Percentiles rank a stretch among this genome's conserved stretches.
Conservation (phyloP, 2,329 filamentous ascomycete species). For the Cercospora zeina region DNA sequence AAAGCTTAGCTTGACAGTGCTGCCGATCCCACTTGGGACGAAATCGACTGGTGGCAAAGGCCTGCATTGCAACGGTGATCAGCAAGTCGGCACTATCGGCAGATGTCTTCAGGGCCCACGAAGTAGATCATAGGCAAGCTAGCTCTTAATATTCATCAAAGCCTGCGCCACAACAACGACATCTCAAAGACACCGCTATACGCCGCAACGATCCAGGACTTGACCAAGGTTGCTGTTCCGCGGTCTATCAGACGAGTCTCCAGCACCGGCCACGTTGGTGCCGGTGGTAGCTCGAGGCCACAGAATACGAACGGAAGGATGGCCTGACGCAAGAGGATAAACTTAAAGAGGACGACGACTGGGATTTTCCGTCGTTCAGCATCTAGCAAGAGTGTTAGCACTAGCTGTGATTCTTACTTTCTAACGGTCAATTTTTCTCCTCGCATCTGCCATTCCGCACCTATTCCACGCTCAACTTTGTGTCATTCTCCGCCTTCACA, state of each 20-base stretch:
- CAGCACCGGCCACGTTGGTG: background rate
- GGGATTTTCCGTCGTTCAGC: background rate
- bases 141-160: background rate
- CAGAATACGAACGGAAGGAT: background rate
- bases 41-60: background rate
- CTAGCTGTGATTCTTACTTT: too few relatives aligned
- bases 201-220: background rate
- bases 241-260: background rate
- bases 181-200: background rate
- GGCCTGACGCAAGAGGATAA: background rate
- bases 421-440: background rate
- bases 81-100: background rate
- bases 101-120: background rate
- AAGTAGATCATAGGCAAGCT: background rate
- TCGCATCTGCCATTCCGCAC: background rate
- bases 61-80: background rate
- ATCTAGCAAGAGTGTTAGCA: background rate
- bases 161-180: background rate
- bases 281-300: background rate
- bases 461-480: constrained; percentile 21
- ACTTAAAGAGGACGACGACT: background rate
- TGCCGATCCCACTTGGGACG: background rate
- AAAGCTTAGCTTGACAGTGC: constrained; percentile 1
- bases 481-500: constrained; percentile 34
- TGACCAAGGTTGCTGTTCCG: background rate